A percentile compares a stretch with the other conserved stretches of the same genome.
Conservation (phyloP, 2,329 filamentous ascomycete genomes). For the Colletotrichum somersetense region DNA sequence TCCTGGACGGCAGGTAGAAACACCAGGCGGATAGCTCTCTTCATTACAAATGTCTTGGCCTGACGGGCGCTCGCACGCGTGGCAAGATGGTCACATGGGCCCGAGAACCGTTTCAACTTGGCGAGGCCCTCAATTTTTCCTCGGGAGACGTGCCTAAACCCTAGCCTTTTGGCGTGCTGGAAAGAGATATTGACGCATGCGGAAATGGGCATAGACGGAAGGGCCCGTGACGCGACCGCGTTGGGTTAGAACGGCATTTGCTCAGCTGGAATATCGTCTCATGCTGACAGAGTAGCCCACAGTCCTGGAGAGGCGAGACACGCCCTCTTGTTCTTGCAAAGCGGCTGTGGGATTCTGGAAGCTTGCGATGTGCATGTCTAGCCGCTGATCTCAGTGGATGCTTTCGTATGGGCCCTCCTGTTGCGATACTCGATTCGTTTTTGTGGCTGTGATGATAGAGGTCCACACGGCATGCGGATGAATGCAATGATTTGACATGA, state of each 20-base stretch:
- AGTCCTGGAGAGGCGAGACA: not conserved
- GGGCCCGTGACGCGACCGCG: not conserved
- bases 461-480: constrained; percentile 9
- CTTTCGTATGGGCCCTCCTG: constrained; percentile 3
- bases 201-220: not conserved
- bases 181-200: not conserved
- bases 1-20: not conserved
- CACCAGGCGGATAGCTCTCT: not conserved
- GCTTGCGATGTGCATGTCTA: not conserved
- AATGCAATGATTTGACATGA: constrained; percentile 3
- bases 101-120: not conserved
- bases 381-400: constrained; percentile 27
- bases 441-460: constrained; percentile 13
- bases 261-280: not conserved
- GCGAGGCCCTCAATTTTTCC: not conserved
- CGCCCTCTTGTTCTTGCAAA: constrained; percentile 11
- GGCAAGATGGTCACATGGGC: not conserved
- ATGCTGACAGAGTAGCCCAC: constrained; percentile 1
- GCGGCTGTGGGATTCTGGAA: constrained; percentile 21
- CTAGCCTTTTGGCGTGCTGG: not conserved
- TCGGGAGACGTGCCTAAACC: not conserved
- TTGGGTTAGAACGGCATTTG: not conserved
- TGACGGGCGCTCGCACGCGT: constrained; percentile 1
- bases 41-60: not conserved
- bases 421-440: not conserved